Evolutionary conservation across 257 asterid genomes (phyloP).

Genomic region (Solanum microdontum): DNA sequence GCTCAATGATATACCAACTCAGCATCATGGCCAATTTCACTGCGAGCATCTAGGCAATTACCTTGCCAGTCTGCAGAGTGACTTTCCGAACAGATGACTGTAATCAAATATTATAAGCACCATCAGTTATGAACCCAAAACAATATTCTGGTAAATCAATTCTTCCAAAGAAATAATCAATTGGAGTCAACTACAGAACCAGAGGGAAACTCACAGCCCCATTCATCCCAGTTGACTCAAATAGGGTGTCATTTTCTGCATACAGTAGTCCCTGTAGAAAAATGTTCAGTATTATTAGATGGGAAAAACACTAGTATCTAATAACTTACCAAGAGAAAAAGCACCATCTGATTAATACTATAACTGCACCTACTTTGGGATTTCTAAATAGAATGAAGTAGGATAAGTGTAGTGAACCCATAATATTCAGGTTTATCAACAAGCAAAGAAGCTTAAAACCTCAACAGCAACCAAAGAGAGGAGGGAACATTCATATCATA

Average conservation of each 20-base stretch:
- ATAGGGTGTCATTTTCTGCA: conserved; percentile 67
- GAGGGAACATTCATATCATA: neutral
- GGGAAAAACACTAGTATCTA: neutral
- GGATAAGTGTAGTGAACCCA: neutral
- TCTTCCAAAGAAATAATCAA: neutral
- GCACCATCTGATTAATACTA: neutral
- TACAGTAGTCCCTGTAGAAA: conserved; percentile 72
- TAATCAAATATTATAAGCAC: conserved; percentile 15
- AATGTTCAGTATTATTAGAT: neutral
- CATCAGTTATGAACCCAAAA: conserved; percentile 3
- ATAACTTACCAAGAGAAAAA: neutral
- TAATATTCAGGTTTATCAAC: neutral
- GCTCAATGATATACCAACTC: neutral
- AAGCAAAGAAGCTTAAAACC: neutral
- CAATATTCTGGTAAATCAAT: neutral
- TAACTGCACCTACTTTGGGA: neutral
- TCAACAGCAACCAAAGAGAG: neutral
- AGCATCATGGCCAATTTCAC: neutral
- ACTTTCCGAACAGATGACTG: conserved; percentile 97
- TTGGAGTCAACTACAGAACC: neutral
- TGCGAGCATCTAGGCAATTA: conserved; percentile 6
- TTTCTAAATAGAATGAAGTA: neutral
- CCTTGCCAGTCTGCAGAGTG: conserved; percentile 76
- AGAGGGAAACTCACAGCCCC: conserved; percentile 55
- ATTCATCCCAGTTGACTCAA: conserved; percentile 82